Percentiles rank a stretch among this genome's conserved stretches.
Evolutionary conservation across 768 basidiomycete species (phyloP).

Genomic region (Nidularia sp.): DNA sequence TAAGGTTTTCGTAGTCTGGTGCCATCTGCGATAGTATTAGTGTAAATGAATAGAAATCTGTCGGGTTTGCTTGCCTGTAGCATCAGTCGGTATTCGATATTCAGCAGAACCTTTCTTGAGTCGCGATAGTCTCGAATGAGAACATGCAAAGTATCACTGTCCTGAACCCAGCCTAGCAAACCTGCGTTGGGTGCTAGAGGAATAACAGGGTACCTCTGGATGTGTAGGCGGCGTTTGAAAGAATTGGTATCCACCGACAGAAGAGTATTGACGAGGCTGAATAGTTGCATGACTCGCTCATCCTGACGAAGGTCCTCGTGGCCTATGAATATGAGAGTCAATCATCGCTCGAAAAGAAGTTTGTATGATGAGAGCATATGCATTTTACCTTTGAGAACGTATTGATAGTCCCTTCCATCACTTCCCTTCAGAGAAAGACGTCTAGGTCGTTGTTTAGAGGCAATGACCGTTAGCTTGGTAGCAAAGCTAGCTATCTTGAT

Average conservation of each 20-base stretch:
- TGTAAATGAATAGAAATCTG: neutral
- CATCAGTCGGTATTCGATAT: conserved; percentile 99
- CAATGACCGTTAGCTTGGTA: conserved; percentile 88
- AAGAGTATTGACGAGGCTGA: conserved; percentile 93
- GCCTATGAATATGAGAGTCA: too few relatives aligned
- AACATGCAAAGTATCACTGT: conserved; percentile 93
- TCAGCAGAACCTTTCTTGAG: conserved; percentile 91
- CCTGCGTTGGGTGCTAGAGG: conserved; percentile 96
- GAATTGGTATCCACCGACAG: conserved; percentile 90
- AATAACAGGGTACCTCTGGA: conserved; percentile 89
- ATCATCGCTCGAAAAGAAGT: too few relatives aligned
- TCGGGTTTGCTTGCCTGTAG: conserved; percentile 63
- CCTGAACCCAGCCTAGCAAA: conserved; percentile 91
- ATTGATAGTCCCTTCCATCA: conserved; percentile 93
- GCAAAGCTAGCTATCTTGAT: conserved; percentile 83
- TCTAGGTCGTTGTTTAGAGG: conserved; percentile 94
- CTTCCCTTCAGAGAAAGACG: conserved; percentile 82
- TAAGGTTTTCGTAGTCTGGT: conserved; percentile 94
- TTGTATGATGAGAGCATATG: neutral
- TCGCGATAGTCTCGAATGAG: conserved; percentile 96
- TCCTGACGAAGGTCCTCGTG: conserved; percentile 99
- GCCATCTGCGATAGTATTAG: conserved; percentile 72
- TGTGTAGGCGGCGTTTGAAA: conserved; percentile 94
- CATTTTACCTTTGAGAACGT: conserved; percentile 74
- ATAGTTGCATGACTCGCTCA: conserved; percentile 98